Evolutionary conservation across 805 yeast species (phyloP), one percentile per base, ranked within the genome.

Genomic region (Yamadazyma takamatsuzukensis): DNA sequence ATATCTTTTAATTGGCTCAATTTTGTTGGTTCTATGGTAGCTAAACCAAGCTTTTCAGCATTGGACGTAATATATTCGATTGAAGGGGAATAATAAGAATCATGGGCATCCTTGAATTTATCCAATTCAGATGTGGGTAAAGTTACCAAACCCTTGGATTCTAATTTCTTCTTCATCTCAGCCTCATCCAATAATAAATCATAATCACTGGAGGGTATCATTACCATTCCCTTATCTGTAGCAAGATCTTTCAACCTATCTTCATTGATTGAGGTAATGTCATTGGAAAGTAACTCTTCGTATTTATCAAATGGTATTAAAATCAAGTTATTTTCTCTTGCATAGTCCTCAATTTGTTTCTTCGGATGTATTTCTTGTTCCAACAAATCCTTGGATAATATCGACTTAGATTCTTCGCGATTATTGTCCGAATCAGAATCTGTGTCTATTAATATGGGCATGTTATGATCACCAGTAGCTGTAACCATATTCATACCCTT

Each of bases 341-440:
- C 68, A 39, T 59, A 64, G 14, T 51, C 52, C 35, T 62, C 64
- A 12, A 62, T 42, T 23, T 59, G 54, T 9, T 47, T 43, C 36
- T 39, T 34, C n/a, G 40, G 32, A 14, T 38, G 36, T 14, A 29
- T 18, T 3, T 37, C 36, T 12, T 30, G 3, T 13, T 29, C 32
- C 21, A 36, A 26, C 18, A 36, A 23, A 21, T 34, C 41, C 25
- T 29, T 33, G 4, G 39, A 36, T 18, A 39, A 25, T 5, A 36
- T 33, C 2, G 43, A 32, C 19, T 25, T 21, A 11, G 38, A 11
- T 4, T 13, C 35, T n/a, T 37, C 34, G n/a, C n/a, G n/a, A 25
- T 46, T 6, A 6, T 18, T 27, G 7, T 34, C 33, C 8, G 59
- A 51, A 21, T 57, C 55, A 11, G 60, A 57, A 5, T 33, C 43